These are phyloP conservation scores for Leccinum ochraceum DNA, from an alignment of 768 basidiomycete genomes.

Conservation along the genomic window DNA sequence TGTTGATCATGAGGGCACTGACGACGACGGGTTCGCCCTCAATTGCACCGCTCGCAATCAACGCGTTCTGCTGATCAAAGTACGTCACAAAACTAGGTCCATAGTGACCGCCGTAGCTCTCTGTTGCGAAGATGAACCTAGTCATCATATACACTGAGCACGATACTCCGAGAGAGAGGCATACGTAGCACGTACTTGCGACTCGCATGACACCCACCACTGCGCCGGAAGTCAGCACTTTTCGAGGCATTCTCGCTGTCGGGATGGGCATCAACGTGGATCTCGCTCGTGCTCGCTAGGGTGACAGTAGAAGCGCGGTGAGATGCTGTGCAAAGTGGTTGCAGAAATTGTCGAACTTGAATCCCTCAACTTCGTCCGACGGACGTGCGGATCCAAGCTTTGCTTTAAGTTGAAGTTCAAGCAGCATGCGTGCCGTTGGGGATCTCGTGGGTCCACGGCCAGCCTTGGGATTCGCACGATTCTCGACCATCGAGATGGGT, in stretches of 20 bases:
- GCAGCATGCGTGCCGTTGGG: conserved; percentile 53
- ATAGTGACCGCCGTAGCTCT: no score
- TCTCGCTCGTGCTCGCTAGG: conserved; percentile 23
- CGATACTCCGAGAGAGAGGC: no score
- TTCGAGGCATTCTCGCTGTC: conserved; percentile 15
- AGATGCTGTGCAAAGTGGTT: conserved; percentile 44
- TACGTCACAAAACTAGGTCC: no score
- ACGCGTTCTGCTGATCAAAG: no score
- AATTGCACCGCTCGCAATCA: no score
- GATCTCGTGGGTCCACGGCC: conserved; percentile 52
- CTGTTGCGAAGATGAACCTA: no score
- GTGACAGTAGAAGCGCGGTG: conserved; percentile 37
- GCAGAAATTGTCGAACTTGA: conserved; percentile 50
- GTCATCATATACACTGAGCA: no score
- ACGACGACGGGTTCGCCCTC: no score
- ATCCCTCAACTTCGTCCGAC: conserved; percentile 75
- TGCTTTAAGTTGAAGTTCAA: conserved; percentile 61
- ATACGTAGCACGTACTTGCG: no score
- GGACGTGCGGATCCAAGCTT: conserved; percentile 56
- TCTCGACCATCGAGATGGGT: conserved; percentile 70
- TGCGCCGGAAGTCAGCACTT: conserved; percentile 12
- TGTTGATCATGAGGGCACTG: no score
- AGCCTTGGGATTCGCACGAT: conserved; percentile 39
- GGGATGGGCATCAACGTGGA: conserved; percentile 6
- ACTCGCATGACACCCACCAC: conserved; percentile 11